Conservation (phyloP, 202 grass and related monocot species). For the Digitaria exilis region DNA sequence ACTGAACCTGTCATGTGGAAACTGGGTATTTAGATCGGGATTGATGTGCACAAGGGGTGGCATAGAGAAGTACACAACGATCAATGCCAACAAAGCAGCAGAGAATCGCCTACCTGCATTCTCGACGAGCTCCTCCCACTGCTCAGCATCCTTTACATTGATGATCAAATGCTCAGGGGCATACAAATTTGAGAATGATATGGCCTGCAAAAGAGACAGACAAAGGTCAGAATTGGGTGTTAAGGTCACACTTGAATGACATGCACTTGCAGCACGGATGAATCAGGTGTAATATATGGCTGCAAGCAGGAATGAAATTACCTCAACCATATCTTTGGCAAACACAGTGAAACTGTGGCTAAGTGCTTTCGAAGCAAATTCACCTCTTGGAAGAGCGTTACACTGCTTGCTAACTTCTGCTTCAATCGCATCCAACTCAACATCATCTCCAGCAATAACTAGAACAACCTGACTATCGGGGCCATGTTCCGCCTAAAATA, state of each 20-base stretch:
- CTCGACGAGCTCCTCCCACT: too few relatives aligned
- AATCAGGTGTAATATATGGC: neutral
- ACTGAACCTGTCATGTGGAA: conserved; percentile 65
- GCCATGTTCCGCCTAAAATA: conserved; percentile 94
- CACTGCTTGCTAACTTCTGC: too few relatives aligned
- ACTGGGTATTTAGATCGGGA: neutral
- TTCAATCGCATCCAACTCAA: conserved; percentile 69
- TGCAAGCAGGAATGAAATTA: conserved; percentile 39
- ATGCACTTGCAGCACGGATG: neutral
- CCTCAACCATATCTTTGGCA: conserved; percentile 84
- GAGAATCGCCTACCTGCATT: conserved; percentile 68
- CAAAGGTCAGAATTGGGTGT: neutral
- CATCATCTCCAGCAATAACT: conserved; percentile 74
- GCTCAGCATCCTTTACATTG: too few relatives aligned
- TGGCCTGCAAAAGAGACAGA: too few relatives aligned
- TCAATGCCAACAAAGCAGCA: neutral
- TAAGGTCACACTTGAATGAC: neutral
- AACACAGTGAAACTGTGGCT: conserved; percentile 91
- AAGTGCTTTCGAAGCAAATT: too few relatives aligned
- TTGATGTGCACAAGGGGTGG: neutral
- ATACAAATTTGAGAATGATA: too few relatives aligned
- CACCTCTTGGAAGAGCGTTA: too few relatives aligned
- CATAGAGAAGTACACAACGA: neutral
- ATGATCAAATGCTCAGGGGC: too few relatives aligned
- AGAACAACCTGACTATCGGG: conserved; percentile 98